Conservation (phyloP, 78 protist genomes). For the Dictyostelium discoideum region dicty_2.7 NC_007090.3:4551501-4552000, state of each 20-base stretch:
- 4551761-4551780: conserved; percentile 67
- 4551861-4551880: conserved; percentile 74
- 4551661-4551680: background rate
- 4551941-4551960: conserved; percentile 59
- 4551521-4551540: conserved; percentile 24
- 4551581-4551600: conserved; percentile 57
- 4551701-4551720: background rate
- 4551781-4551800: conserved; percentile 55
- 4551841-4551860: conserved; percentile 61
- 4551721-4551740: too few species aligned
- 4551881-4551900: conserved; percentile 23
- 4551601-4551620: conserved; percentile 24
- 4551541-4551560: conserved; percentile 30
- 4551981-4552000: conserved; percentile 70
- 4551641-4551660: conserved; percentile 32
- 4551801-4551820: conserved; percentile 54
- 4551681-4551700: background rate
- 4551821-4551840: conserved; percentile 42
- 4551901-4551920: conserved; percentile 12
- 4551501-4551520: conserved; percentile 8
- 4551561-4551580: conserved; percentile 26
- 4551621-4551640: conserved; percentile 35
- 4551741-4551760: too few species aligned
- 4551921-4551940: conserved; percentile 3
- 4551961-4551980: conserved; percentile 56